Evolutionary conservation across 2,329 filamentous ascomycete genomes (phyloP).

Genomic region (Plenodomus lindquistii): DNA sequence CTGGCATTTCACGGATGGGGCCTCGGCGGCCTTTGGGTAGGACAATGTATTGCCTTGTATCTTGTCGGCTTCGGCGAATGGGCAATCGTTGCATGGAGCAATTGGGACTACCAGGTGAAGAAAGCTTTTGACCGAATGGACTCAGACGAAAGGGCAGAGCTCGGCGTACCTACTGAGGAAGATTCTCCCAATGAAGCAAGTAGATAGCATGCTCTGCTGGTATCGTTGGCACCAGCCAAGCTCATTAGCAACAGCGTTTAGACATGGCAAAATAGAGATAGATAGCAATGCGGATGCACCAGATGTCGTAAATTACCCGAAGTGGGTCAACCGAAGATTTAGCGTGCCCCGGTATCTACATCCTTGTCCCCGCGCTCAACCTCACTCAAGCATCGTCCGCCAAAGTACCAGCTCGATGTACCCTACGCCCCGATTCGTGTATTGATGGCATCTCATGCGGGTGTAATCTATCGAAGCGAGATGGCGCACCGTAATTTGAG

Average conservation of each 20-base stretch:
- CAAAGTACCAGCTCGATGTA: constrained; percentile 10
- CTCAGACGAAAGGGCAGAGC: constrained; percentile 48
- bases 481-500: not conserved
- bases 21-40: constrained; percentile 77
- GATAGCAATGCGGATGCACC: constrained; percentile 26
- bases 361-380: constrained; percentile 21
- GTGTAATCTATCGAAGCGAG: not conserved
- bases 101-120: constrained; percentile 75
- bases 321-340: constrained; percentile 24
- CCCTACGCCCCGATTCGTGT: constrained; percentile 17
- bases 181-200: constrained; percentile 15
- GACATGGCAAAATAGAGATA: constrained; percentile 27
- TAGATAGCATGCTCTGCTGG: constrained; percentile 7
- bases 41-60: constrained; percentile 73
- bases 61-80: constrained; percentile 79
- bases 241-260: constrained; percentile 23
- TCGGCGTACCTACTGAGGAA: constrained; percentile 33
- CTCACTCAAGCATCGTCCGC: constrained; percentile 21
- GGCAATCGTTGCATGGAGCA: constrained; percentile 74
- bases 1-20: constrained; percentile 88
- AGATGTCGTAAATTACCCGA: constrained; percentile 24
- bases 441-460: constrained; percentile 5
- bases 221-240: constrained; percentile 2
- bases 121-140: constrained; percentile 75
- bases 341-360: constrained; percentile 21